Evolutionary conservation across 352 stramenopile genomes (phyloP).

Genomic region (Phytopythium cucurbitacearum): DNA sequence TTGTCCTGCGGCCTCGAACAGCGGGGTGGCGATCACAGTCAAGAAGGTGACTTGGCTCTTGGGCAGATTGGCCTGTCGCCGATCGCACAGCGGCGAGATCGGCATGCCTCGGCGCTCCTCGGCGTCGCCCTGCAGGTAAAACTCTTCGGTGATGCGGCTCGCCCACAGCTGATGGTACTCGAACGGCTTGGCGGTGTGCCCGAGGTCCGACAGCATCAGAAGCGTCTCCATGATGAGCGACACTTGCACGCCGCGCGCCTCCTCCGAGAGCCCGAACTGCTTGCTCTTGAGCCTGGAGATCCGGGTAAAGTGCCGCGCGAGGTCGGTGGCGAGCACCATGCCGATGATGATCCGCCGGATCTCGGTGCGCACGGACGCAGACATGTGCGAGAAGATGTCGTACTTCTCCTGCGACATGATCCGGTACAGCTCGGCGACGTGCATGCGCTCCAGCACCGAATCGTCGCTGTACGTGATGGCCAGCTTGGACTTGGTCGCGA

Average conservation of each 20-base stretch:
- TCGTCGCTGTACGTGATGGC: constrained; percentile 92
- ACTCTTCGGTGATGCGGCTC: constrained; percentile 63
- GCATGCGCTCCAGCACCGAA: constrained; percentile 82
- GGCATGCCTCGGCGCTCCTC: constrained; percentile 50
- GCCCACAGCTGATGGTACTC: constrained; percentile 55
- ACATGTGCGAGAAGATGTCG: constrained; percentile 60
- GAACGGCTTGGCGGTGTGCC: constrained; percentile 65
- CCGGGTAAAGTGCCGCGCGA: constrained; percentile 66
- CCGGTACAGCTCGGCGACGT: constrained; percentile 60
- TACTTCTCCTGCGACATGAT: constrained; percentile 57
- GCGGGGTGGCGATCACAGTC: constrained; percentile 50
- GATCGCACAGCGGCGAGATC: constrained; percentile 58
- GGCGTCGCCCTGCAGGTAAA: constrained; percentile 59
- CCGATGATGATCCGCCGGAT: constrained; percentile 71
- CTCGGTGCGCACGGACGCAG: constrained; percentile 17
- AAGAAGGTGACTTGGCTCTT: constrained; percentile 67
- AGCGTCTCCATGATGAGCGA: constrained; percentile 72
- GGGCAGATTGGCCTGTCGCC: constrained; percentile 48
- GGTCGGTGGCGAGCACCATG: constrained; percentile 74
- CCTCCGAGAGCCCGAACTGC: constrained; percentile 46
- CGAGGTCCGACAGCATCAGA: constrained; percentile 63
- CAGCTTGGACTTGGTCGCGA: constrained; percentile 84
- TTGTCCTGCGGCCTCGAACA: constrained; percentile 57
- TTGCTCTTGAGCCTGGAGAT: constrained; percentile 73
- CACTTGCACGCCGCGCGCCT: constrained; percentile 44